Percentiles rank a stretch among this genome's conserved stretches.
phyloP scores from a whole-genome alignment of 306 rosid species.

The Glycine soja region DNA sequence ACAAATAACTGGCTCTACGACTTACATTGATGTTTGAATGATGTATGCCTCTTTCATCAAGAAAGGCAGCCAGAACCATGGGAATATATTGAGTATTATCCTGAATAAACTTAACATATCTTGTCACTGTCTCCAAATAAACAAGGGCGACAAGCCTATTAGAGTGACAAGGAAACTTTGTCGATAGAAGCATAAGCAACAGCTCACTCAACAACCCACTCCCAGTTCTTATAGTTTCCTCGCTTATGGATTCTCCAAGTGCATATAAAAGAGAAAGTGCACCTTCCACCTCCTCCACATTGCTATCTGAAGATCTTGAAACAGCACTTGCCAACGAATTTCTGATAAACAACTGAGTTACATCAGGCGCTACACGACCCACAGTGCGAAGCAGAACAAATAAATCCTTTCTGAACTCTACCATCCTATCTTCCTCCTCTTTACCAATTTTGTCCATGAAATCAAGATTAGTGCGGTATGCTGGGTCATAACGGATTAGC shows the following conservation, averaged over 20 bases:
- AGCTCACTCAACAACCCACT: constrained; percentile 76
- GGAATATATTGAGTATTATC: constrained; percentile 83
- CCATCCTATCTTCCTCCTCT: constrained; percentile 95
- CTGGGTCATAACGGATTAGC: constrained; percentile 76
- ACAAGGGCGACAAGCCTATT: constrained; percentile 93
- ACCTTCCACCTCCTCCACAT: constrained; percentile 92
- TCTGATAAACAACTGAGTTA: constrained; percentile 76
- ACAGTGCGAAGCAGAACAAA: constrained; percentile 70
- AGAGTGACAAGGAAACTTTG: constrained; percentile 88
- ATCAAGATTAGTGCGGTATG: constrained; percentile 74
- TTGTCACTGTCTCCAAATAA: constrained; percentile 87
- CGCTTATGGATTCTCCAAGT: constrained; percentile 82
- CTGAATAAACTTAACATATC: constrained; percentile 86
- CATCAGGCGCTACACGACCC: constrained; percentile 73
- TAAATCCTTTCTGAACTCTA: constrained; percentile 87
- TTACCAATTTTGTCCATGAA: constrained; percentile 82
- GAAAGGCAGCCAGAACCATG: constrained; percentile 85
- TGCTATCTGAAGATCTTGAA: constrained; percentile 69
- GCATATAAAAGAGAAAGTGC: constrained; percentile 85
- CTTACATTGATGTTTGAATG: constrained; percentile 84
- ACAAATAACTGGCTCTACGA: constrained; percentile 91
- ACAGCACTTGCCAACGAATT: constrained; percentile 72
- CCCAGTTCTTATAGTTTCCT: constrained; percentile 72
- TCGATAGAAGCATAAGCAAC: constrained; percentile 78
- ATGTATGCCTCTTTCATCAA: constrained; percentile 97